Conservation (phyloP, 257 asterid genomes). For the Thymus quinquecostatus region DNA sequence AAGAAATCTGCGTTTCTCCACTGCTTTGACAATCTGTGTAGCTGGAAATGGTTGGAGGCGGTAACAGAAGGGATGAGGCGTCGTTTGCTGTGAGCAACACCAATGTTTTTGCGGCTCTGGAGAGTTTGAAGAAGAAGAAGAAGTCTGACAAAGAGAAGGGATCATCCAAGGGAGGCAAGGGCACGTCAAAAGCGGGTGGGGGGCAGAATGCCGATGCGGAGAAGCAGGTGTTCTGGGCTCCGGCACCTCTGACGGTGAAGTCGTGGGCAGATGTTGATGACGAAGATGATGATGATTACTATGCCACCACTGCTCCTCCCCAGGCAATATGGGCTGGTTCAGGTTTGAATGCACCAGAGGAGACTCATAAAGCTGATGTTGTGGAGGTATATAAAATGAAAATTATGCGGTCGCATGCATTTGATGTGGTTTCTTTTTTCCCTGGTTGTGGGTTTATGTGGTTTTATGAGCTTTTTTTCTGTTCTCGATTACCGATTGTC, state of each 20-base stretch:
- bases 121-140: constrained; percentile 86
- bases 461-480: not conserved
- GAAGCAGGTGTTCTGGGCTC: constrained; percentile 87
- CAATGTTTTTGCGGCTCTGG: constrained; percentile 93
- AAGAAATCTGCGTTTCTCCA: not conserved
- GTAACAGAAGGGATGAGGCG: constrained; percentile 75
- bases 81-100: constrained; percentile 67
- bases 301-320: constrained; percentile 91
- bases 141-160: constrained; percentile 73
- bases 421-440: not conserved
- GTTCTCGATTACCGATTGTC: not conserved
- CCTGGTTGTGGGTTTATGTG: constrained; percentile 3
- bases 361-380: constrained; percentile 41
- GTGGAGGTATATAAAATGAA: constrained; percentile 57
- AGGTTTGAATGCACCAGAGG: constrained; percentile 34
- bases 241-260: constrained; percentile 80
- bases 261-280: constrained; percentile 99
- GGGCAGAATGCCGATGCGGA: constrained; percentile 39
- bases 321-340: constrained; percentile 65
- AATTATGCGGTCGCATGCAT: constrained; percentile 10
- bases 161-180: constrained; percentile 49
- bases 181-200: constrained; percentile 40
- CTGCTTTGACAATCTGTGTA: constrained; percentile 29
- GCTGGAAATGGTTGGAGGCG: constrained; percentile 81
- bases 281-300: constrained; percentile 94